phyloP scores from a whole-genome alignment of 1,284 basidiomycete species.

The Mycena sp. region DNA sequence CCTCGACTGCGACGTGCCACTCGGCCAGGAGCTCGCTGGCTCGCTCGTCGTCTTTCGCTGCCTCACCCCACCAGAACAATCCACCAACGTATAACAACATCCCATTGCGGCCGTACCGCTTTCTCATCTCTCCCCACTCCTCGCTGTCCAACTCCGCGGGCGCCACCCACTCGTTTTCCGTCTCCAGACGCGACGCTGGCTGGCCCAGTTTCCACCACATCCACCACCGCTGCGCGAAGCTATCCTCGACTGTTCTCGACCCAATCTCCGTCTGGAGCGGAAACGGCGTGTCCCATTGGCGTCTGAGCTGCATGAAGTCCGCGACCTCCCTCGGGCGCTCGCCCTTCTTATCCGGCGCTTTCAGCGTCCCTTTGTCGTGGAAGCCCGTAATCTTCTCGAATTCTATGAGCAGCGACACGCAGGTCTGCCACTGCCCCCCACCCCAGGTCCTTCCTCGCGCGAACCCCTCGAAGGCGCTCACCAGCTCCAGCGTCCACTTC shows the following conservation, averaged over 20 bases:
- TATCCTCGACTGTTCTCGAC: not conserved
- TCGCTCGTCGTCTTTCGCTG: not conserved
- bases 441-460: too few species aligned
- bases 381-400: too few species aligned
- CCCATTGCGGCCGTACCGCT: slow-evolving; percentile 8
- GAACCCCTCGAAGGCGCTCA: too few species aligned
- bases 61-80: slow-evolving; percentile 14
- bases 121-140: not conserved
- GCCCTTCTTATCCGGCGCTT: not conserved
- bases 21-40: too few species aligned
- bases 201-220: slow-evolving; percentile 1
- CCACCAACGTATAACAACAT: slow-evolving; percentile 6
- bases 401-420: too few species aligned
- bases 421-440: too few species aligned
- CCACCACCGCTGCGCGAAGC: not conserved
- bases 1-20: too few species aligned
- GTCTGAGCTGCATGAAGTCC: not conserved
- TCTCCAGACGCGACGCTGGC: not conserved
- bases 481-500: too few species aligned
- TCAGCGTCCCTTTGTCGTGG: not conserved
- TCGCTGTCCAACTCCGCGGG: not conserved
- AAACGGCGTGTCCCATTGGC: not conserved
- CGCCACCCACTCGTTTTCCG: too few species aligned
- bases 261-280: not conserved
- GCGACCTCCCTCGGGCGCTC: not conserved